Evolutionary conservation across 2,329 filamentous ascomycete genomes (phyloP), one percentile per base, ranked within the genome.

Genomic region (Ambrosiella cleistominuta): DNA sequence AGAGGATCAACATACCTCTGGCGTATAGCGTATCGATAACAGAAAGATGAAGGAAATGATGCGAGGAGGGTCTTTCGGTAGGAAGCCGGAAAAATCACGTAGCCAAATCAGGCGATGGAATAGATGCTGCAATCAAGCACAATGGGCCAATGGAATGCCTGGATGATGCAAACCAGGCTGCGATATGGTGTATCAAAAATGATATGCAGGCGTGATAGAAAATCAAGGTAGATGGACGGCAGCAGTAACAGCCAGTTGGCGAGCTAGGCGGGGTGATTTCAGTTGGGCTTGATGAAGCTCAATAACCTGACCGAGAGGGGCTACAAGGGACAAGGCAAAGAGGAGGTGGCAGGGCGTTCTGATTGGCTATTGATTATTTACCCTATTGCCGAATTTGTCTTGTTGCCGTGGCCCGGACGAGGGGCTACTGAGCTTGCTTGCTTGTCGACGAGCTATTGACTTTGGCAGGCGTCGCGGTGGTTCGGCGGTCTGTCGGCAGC

Each of bases 401-500:
- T 49, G 55, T 57, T 57, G 55, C 55, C 35, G 47, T 50, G 55
- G 47, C 19, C 27, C 55, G 47, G 55, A 38, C 54, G 45, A 56
- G 42, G 54, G 42, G 40, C 54, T 37, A 36, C 13, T 12, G 54
- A 13, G 54, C 12, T 15, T n/a, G 27, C 2, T 27, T 27, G 27
- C 27, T 27, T 27, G 27, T 35, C 17, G 17, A 9, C 38, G 36
- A 7, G 15, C 35, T 51, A 51, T 27, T 51, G 17, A 51, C 39
- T 12, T 19, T 49, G 45, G 13, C 45, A 49, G 36, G 27, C 38
- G 36, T 15, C 19, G 36, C 49, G 19, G 36, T 40, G 52, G 52
- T 54, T 54, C 52, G 52, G 52, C 52, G 52, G 52, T 54, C 55
- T 57, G 55, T 51, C 38, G 15, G 44, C 55, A 57, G 45, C 36